Evolutionary conservation across 2,329 filamentous ascomycete species (phyloP).

Genomic region (Akanthomyces uredinophilus): DNA sequence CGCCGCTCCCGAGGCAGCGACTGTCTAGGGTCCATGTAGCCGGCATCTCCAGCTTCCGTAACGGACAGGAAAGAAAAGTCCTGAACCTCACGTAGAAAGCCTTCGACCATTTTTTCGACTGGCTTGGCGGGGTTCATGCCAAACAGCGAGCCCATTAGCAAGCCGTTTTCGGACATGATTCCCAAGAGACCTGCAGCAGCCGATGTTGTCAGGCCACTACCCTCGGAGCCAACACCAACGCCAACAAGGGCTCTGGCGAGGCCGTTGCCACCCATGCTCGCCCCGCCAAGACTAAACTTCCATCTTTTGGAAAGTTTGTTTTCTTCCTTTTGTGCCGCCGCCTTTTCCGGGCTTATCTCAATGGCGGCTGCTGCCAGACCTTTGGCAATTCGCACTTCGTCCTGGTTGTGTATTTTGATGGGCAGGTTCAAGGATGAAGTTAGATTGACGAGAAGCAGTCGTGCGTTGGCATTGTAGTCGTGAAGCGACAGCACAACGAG

Average conservation of each 20-base stretch:
- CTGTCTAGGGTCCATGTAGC: conserved; percentile 45
- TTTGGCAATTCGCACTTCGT: conserved; percentile 71
- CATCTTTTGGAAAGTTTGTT: conserved; percentile 61
- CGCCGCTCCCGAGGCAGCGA: conserved; percentile 56
- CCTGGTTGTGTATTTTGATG: conserved; percentile 56
- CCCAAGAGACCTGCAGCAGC: conserved; percentile 76
- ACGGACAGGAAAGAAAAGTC: conserved; percentile 85
- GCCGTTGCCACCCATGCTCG: conserved; percentile 58
- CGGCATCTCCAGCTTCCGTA: conserved; percentile 38
- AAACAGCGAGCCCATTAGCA: conserved; percentile 79
- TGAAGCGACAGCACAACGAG: conserved; percentile 71
- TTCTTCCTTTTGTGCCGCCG: conserved; percentile 46
- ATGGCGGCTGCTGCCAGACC: conserved; percentile 71
- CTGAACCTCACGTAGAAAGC: conserved; percentile 79
- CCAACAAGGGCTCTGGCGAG: conserved; percentile 72
- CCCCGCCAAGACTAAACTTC: conserved; percentile 56
- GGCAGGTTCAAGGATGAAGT: conserved; percentile 67
- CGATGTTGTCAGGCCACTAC: conserved; percentile 69
- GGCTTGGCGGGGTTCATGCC: conserved; percentile 86
- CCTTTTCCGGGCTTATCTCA: conserved; percentile 28
- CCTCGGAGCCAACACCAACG: conserved; percentile 72
- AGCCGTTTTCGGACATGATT: conserved; percentile 69
- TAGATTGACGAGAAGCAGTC: conserved; percentile 64
- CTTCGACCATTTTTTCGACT: conserved; percentile 79
- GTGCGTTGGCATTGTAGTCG: conserved; percentile 69